Conservation (phyloP, 2,329 filamentous ascomycete species). For the Coniochaeta pulveracea region DNA sequence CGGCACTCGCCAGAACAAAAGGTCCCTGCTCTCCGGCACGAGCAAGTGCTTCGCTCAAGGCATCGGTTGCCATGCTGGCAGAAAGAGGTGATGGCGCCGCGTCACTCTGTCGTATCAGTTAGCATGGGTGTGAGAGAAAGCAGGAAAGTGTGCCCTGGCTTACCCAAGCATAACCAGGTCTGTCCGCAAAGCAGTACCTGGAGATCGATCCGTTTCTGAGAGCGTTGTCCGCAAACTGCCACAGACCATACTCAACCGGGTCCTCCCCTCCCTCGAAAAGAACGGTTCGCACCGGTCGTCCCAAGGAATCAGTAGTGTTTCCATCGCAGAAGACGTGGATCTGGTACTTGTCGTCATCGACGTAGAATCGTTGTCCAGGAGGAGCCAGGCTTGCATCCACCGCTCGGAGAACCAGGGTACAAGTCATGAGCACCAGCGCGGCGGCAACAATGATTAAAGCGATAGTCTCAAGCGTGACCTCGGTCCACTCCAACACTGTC, state of each 20-base stretch:
- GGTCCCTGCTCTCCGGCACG: constrained; percentile 73
- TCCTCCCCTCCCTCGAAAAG: constrained; percentile 76
- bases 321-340: constrained; percentile 80
- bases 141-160: constrained; percentile 9
- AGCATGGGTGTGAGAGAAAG: constrained; percentile 19
- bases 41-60: constrained; percentile 74
- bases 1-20: constrained; percentile 79
- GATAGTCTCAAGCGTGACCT: constrained; percentile 64
- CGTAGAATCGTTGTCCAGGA: constrained; percentile 65
- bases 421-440: constrained; percentile 64
- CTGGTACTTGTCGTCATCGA: constrained; percentile 75
- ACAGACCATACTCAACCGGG: constrained; percentile 68
- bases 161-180: constrained; percentile 75
- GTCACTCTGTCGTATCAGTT: constrained; percentile 43
- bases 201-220: constrained; percentile 70
- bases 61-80: constrained; percentile 85
- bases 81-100: constrained; percentile 89
- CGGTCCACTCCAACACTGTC: constrained; percentile 72
- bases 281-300: constrained; percentile 59
- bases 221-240: constrained; percentile 67
- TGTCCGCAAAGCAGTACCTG: constrained; percentile 91
- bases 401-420: constrained; percentile 67
- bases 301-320: constrained; percentile 47
- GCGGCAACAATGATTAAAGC: constrained; percentile 57
- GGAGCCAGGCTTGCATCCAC: constrained; percentile 64